Conservation (phyloP, 2,329 filamentous ascomycete genomes). For the Elsinoe ampelina region DNA sequence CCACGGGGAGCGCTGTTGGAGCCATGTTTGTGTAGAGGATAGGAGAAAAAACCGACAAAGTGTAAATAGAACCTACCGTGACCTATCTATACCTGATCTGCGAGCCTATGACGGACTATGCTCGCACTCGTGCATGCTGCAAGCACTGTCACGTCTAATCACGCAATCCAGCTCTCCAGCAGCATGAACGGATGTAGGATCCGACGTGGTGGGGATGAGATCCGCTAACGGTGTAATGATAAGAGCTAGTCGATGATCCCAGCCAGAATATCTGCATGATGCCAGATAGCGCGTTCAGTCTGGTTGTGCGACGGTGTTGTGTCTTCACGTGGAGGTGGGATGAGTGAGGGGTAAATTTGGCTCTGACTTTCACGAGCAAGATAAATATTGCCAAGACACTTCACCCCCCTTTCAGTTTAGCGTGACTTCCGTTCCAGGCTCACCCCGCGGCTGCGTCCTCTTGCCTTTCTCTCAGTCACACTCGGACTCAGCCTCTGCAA, state of each 20-base stretch:
- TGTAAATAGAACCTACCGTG: neutral
- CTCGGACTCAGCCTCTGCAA: conserved; percentile 7
- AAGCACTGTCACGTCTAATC: conserved; percentile 13
- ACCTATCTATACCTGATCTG: neutral
- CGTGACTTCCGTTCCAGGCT: neutral
- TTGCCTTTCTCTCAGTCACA: neutral
- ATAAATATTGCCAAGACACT: neutral
- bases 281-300: neutral
- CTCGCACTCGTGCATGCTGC: neutral
- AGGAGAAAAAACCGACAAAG: neutral
- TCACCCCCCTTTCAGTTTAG: neutral
- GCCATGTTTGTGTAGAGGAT: neutral
- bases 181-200: neutral
- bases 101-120: neutral
- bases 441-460: neutral
- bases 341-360: neutral
- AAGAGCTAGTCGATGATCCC: neutral
- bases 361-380: neutral
- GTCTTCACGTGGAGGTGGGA: neutral
- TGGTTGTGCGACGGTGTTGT: neutral
- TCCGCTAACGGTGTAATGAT: neutral
- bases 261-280: neutral
- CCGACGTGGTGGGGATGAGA: neutral
- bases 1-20: conserved; percentile 4
- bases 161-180: neutral